phyloP scores from a whole-genome alignment of 306 rosid genomes.

The Gleditsia sinensis region DNA sequence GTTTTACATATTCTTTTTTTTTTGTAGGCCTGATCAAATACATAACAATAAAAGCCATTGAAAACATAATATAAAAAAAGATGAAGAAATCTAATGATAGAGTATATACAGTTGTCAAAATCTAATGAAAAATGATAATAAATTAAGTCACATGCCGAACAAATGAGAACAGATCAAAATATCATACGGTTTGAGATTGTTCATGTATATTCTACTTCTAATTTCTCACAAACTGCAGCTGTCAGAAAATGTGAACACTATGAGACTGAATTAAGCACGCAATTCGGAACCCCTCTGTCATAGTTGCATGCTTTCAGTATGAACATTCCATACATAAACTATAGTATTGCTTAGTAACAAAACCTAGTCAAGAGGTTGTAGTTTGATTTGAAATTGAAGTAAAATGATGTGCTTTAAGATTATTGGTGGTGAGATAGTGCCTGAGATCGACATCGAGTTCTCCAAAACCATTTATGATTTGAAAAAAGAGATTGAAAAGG shows the following conservation, averaged over 20 bases:
- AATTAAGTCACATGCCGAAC: no score
- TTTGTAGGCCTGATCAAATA: no score
- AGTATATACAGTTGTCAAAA: no score
- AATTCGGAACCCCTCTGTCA: background rate
- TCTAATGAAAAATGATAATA: no score
- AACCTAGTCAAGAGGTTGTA: background rate
- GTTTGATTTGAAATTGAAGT: background rate
- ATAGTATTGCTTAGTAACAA: background rate
- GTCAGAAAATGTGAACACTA: background rate
- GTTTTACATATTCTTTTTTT: no score
- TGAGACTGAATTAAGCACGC: background rate
- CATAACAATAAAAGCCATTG: no score
- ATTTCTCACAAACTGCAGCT: background rate
- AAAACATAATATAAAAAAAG: no score
- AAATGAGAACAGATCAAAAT: background rate
- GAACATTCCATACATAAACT: background rate
- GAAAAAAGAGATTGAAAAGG: conserved; percentile 30
- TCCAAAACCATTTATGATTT: conserved; percentile 27
- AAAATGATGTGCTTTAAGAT: background rate
- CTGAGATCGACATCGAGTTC: conserved; percentile 1
- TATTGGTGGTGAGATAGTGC: conserved; percentile 37
- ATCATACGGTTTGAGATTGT: background rate
- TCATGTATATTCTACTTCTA: background rate
- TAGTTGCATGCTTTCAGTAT: background rate
- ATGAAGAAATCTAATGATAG: no score